Base-by-base conservation (phyloP, 495 filamentous ascomycete species). In the Filosporella fistucella region DNA sequence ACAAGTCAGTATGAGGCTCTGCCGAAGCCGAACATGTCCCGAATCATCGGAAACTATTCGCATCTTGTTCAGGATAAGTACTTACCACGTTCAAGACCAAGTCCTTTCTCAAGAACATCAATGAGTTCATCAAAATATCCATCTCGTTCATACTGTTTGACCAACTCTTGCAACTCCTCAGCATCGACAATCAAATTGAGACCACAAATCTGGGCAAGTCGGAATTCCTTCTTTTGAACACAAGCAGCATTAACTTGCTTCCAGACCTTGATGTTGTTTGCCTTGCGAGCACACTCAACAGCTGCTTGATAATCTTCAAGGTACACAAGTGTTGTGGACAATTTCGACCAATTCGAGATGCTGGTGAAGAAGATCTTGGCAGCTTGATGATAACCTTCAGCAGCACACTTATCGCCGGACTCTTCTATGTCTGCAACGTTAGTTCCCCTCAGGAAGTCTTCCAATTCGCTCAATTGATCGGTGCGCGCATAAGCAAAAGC, bases 211-310 rank as follows among this genome's bases (percentile, higher is more conserved):
- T 97, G 95, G 26, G 94, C 93, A 37, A 99, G 85, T 53, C 93
- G 86, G 81, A 99, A 99, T 63, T 99, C 94, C 73, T 95, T 96
- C 86, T 96, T 99, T 54, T 82, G 77, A 45, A 99, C 88, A 66
- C 94, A 99, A 28, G 93, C 94, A 62, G 86, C 86, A 67, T 97
- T 95, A 55, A 99, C 94, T 68, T 99, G 89, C 71, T 91, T 95
- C 94, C 94, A 99, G 45, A 99, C 94, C 75, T 95, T 96, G 69
- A 94, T 89, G 72, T 90, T 99, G 75, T 97, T 99, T 63, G 94
- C 94, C 71, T 97, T 97, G 61, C 94, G 88, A 20, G 94, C 94
- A 60, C 91, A 97, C 68, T 99, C 94, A 26, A 99, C 94, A 22
- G 94, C 94, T 45, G 90, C 89, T 65, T 99, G 94, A 70, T 99